phyloP scores from a whole-genome alignment of 768 basidiomycete species.

The Cantharellus cinnabarinus region DNA sequence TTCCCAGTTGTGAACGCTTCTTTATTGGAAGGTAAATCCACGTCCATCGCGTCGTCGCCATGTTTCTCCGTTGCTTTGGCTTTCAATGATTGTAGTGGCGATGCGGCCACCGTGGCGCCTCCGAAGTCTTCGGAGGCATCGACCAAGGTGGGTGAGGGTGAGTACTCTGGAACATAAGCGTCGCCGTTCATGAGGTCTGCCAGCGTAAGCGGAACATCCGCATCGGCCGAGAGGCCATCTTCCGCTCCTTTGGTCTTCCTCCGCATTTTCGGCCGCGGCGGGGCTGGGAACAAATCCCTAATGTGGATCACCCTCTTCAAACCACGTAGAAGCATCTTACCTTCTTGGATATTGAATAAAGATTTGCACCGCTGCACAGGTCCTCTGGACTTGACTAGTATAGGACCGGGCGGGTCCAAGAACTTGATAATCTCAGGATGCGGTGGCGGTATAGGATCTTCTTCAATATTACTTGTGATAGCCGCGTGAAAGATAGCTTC shows the following conservation, averaged over 20 bases:
- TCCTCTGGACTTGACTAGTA: slow-evolving; percentile 37
- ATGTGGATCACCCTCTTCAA: too few relatives aligned
- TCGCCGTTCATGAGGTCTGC: slow-evolving; percentile 4
- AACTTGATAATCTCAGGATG: slow-evolving; percentile 74
- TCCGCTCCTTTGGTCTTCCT: too few relatives aligned
- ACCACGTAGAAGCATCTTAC: slow-evolving; percentile 16
- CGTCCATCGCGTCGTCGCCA: slow-evolving; percentile 12
- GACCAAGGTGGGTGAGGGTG: not conserved
- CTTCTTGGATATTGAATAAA: slow-evolving; percentile 49
- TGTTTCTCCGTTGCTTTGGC: not conserved
- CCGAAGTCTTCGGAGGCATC: not conserved
- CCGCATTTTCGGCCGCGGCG: too few relatives aligned
- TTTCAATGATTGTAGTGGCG: not conserved
- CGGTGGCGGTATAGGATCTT: slow-evolving; percentile 61
- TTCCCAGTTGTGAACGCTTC: not conserved
- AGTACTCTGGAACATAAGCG: not conserved
- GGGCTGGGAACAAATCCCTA: too few relatives aligned
- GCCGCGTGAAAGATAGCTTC: slow-evolving; percentile 86
- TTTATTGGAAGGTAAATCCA: slow-evolving; percentile 5
- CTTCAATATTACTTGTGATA: slow-evolving; percentile 48
- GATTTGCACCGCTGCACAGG: slow-evolving; percentile 41
- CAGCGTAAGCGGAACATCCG: slow-evolving; percentile 1
- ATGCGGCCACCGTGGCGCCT: not conserved
- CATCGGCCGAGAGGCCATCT: not conserved
- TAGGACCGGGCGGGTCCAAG: slow-evolving; percentile 52